phyloP scores from a whole-genome alignment of 305 asterid genomes.

The Salvia sclarea region DNA sequence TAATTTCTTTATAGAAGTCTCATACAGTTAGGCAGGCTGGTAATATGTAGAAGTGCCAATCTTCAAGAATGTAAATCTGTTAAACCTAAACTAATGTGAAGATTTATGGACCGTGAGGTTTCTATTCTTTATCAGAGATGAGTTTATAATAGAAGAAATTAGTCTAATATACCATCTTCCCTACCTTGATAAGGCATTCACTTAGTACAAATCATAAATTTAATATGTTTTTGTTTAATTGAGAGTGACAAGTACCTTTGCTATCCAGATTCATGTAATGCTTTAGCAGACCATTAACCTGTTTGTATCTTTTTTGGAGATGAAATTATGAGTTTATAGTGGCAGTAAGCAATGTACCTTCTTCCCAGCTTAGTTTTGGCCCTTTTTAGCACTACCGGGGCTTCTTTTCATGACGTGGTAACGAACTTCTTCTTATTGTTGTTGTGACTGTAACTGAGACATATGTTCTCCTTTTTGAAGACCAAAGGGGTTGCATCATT shows the following conservation, averaged over 20 bases:
- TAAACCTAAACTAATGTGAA: constrained; percentile 13
- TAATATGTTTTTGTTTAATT: neutral
- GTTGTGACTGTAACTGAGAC: neutral
- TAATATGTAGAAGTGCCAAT: neutral
- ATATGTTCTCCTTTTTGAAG: neutral
- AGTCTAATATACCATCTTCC: neutral
- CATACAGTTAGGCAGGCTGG: constrained; percentile 10
- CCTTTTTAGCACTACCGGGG: constrained; percentile 9
- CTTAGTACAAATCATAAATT: neutral
- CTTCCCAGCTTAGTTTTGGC: constrained; percentile 11
- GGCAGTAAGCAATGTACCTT: neutral
- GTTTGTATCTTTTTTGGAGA: neutral
- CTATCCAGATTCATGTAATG: neutral
- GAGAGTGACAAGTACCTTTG: neutral
- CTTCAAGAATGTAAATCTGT: neutral
- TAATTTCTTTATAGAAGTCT: constrained; percentile 16
- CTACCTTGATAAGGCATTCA: constrained; percentile 5
- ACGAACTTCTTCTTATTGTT: neutral
- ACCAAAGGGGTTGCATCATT: neutral
- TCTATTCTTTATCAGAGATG: neutral
- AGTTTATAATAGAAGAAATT: neutral
- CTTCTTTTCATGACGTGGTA: neutral
- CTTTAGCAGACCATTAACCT: constrained; percentile 12
- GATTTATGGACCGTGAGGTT: constrained; percentile 5
- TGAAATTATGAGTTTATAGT: constrained; percentile 8